Base-by-base conservation (phyloP, 2,329 filamentous ascomycete species). In the Xylaria sp. region DNA sequence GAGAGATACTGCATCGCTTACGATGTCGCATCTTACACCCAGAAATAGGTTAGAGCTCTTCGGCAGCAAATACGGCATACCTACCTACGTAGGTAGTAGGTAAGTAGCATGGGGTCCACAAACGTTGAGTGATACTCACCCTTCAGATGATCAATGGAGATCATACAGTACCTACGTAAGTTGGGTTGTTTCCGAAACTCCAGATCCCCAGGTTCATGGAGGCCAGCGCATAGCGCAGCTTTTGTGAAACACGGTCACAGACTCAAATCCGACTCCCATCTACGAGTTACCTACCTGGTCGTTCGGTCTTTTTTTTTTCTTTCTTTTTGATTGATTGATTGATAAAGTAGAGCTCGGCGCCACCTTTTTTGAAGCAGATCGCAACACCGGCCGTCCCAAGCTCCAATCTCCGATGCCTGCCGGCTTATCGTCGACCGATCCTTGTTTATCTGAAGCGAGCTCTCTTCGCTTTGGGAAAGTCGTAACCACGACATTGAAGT, bases 121-220 rank as follows among this genome's bases (percentile, higher is more conserved):
- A 26, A 9, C 24, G 24, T 9, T 26, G 29, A 34, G 9, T 13
- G 51, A 57, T 40, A 52, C 43, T 59, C 19, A 39, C 42, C 26
- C 37, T 21, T 26, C 19, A 24, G 50, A 41, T 54, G 48, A 61
- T 54, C 47, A 34, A 48, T 18, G 55, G 39, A 45, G 49, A 56
- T 59, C 52, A 59, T 58, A 54, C 58, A 52, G 22, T 38, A 45
- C 50, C 52, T 50, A 52, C 52, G 52, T 59, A 54, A 56, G 56
- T 44, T 24, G 52, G 45, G 26, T 42, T 39, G 50, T 48, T 59
- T 54, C 47, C 48, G 48, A 54, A 59, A 59, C 52, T 58, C 39
- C 46, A 50, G 45, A 56, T 58, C 50, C 24, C 17, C 42, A 24
- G 44, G 24, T n/a, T n/a, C n/a, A n/a, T n/a, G n/a, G 22, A 40